These are phyloP conservation scores for Bipolaris cookei DNA, from an alignment of 2,329 filamentous ascomycete species.

Conservation along the genomic window DNA sequence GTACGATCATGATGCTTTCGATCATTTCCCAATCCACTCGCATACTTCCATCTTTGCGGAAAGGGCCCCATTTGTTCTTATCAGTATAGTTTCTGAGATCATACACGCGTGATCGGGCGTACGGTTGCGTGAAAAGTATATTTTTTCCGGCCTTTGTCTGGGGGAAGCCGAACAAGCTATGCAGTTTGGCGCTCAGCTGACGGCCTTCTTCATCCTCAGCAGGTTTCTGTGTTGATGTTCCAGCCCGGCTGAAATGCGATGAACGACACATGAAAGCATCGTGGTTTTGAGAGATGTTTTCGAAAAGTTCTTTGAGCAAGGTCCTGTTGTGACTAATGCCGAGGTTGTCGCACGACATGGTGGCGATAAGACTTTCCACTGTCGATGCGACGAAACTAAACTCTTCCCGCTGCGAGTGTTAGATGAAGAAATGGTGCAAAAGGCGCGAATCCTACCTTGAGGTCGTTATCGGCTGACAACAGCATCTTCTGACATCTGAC, in stretches of 20 bases:
- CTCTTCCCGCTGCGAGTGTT: constrained; percentile 33
- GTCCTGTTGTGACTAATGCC: constrained; percentile 56
- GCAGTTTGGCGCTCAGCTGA: constrained; percentile 73
- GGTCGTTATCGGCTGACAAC: constrained; percentile 47
- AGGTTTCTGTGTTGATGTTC: constrained; percentile 50
- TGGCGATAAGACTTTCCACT: constrained; percentile 47
- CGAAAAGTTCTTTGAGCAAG: constrained; percentile 50
- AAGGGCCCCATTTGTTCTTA: constrained; percentile 72
- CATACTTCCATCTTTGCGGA: constrained; percentile 66
- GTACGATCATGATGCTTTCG: constrained; percentile 73
- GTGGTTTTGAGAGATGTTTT: constrained; percentile 57
- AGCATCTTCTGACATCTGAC: constrained; percentile 54
- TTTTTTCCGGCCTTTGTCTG: constrained; percentile 49
- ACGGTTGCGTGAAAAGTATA: constrained; percentile 58
- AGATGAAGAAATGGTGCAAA: neutral
- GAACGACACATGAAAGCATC: constrained; percentile 69
- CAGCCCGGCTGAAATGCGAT: constrained; percentile 61
- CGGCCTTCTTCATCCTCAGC: constrained; percentile 54
- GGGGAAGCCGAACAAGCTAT: constrained; percentile 71
- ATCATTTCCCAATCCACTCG: constrained; percentile 80
- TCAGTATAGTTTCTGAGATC: constrained; percentile 72
- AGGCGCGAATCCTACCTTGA: constrained; percentile 46
- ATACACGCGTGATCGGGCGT: constrained; percentile 73
- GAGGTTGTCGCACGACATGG: constrained; percentile 48
- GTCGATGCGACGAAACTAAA: constrained; percentile 49